Percentiles rank a stretch among this genome's conserved stretches.
Evolutionary conservation across 805 yeast genomes (phyloP).

Genomic region (Jamesozyma hellenica): DNA sequence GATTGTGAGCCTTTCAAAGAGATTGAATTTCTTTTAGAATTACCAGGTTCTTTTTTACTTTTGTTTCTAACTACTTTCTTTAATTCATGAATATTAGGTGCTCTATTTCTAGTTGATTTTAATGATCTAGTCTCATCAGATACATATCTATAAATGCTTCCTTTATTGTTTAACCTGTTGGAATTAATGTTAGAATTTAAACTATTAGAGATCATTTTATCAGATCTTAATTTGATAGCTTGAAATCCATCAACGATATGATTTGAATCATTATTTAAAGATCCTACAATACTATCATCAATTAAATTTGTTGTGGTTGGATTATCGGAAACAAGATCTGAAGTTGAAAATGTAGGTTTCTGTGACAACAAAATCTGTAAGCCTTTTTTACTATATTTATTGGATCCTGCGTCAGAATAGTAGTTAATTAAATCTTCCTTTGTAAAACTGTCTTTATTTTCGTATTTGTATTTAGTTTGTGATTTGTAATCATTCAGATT

Average conservation of each 20-base stretch:
- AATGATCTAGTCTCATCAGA: conserved; percentile 16
- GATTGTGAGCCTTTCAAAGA: conserved; percentile 27
- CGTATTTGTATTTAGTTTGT: conserved; percentile 15
- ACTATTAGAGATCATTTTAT: neutral
- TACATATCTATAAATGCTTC: conserved; percentile 9
- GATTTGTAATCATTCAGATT: conserved; percentile 20
- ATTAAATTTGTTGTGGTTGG: neutral
- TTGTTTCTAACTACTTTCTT: conserved; percentile 15
- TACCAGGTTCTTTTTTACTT: conserved; percentile 2
- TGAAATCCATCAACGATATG: neutral
- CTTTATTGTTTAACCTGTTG: conserved; percentile 1
- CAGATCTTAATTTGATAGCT: neutral
- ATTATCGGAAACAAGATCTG: conserved; percentile 18
- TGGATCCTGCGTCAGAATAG: conserved; percentile 25
- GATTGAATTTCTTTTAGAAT: neutral
- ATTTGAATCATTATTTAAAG: too few species aligned
- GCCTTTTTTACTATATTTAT: conserved; percentile 25
- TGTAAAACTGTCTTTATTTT: conserved; percentile 13
- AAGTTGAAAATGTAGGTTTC: conserved; percentile 13
- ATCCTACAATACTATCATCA: neutral
- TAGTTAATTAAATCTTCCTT: conserved; percentile 24
- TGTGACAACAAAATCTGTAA: conserved; percentile 19
- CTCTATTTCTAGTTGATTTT: conserved; percentile 11
- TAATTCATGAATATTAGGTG: conserved; percentile 25
- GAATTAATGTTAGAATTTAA: neutral